phyloP scores from a whole-genome alignment of 2,329 filamentous ascomycete genomes.

The Phialophora verrucosa region DNA sequence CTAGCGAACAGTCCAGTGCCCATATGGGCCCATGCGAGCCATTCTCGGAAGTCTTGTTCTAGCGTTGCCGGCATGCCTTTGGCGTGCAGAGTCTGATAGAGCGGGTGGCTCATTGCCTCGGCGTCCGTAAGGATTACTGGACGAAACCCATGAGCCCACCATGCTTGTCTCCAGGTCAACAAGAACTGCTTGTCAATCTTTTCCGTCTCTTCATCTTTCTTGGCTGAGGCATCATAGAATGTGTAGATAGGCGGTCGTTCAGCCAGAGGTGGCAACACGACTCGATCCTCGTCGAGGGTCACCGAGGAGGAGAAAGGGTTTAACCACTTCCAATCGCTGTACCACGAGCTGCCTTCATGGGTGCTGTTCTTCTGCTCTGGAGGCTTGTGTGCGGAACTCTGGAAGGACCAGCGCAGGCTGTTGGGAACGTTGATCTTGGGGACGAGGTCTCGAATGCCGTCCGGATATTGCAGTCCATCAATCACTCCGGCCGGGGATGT shows the following conservation, averaged over 20 bases:
- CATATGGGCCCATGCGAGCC: constrained; percentile 94
- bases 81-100: constrained; percentile 73
- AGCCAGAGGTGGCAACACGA: constrained; percentile 77
- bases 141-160: constrained; percentile 92
- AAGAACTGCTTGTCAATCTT: constrained; percentile 79
- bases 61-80: constrained; percentile 66
- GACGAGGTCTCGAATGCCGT: constrained; percentile 44
- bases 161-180: constrained; percentile 86
- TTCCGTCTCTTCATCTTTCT: constrained; percentile 67
- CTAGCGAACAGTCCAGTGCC: constrained; percentile 80
- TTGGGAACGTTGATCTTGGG: constrained; percentile 57
- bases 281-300: constrained; percentile 78
- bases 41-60: constrained; percentile 75
- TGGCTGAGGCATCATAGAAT: constrained; percentile 76
- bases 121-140: constrained; percentile 79
- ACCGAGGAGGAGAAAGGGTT: constrained; percentile 85
- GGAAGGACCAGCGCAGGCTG: constrained; percentile 64
- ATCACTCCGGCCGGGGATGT: constrained; percentile 43
- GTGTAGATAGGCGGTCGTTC: constrained; percentile 81
- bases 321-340: constrained; percentile 86
- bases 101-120: constrained; percentile 82
- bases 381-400: constrained; percentile 71
- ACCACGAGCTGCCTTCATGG: constrained; percentile 80
- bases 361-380: constrained; percentile 78
- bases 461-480: constrained; percentile 23